A percentile compares a stretch with the other conserved stretches of the same genome.
These are phyloP conservation scores for Apiospora rasikravindrae DNA, from an alignment of 2,329 filamentous ascomycete species.

Conservation along the genomic window DNA sequence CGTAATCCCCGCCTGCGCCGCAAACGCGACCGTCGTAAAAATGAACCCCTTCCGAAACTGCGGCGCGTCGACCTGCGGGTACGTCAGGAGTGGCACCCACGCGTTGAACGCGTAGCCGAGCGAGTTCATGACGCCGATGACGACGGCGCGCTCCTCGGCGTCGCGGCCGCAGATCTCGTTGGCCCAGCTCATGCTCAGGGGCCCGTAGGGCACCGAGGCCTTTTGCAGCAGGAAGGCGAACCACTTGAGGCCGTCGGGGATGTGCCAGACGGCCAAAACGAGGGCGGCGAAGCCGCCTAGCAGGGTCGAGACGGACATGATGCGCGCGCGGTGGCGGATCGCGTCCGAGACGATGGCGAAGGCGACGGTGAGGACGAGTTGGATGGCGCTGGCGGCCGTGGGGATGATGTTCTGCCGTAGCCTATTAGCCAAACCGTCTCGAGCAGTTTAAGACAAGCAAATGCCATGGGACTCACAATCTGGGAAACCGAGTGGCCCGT, in stretches of 20 bases:
- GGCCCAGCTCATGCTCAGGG: conserved; percentile 40
- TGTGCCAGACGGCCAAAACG: conserved; percentile 30
- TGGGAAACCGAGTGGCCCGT: conserved; percentile 50
- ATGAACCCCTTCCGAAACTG: conserved; percentile 34
- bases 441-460: too few species aligned
- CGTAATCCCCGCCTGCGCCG: conserved; percentile 30
- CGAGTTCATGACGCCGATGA: conserved; percentile 48
- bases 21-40: conserved; percentile 29
- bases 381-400: conserved; percentile 54
- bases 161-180: conserved; percentile 45
- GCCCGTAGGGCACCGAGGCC: conserved; percentile 30
- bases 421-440: not conserved
- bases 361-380: conserved; percentile 56
- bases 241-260: conserved; percentile 32
- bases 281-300: conserved; percentile 27
- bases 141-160: conserved; percentile 47
- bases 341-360: conserved; percentile 62
- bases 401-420: conserved; percentile 50
- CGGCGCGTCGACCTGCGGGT: conserved; percentile 38
- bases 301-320: conserved; percentile 40
- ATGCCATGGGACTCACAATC: conserved; percentile 42
- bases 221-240: conserved; percentile 30
- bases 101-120: conserved; percentile 44
- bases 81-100: conserved; percentile 41
- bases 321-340: conserved; percentile 37